Conservation (phyloP, 1,139 yeast genomes). For the Candida pseudocylindracea region DNA sequence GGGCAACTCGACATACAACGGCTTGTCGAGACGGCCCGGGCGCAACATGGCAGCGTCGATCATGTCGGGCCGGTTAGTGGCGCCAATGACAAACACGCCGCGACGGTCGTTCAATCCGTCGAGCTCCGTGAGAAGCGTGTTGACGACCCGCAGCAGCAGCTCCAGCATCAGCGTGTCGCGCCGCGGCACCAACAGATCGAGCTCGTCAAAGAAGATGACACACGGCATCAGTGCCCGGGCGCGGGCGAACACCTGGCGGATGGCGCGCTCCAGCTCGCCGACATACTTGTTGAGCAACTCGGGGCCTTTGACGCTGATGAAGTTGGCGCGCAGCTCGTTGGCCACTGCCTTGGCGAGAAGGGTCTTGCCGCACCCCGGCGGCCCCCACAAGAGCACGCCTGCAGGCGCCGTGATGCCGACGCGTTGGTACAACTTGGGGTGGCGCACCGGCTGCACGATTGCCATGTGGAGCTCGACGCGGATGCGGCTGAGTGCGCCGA, state of each 20-base stretch:
- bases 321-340: constrained; percentile 87
- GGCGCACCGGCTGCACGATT: constrained; percentile 85
- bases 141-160: constrained; percentile 84
- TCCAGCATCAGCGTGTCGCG: constrained; percentile 79
- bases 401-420: constrained; percentile 96
- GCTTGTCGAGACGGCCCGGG: constrained; percentile 91
- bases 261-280: constrained; percentile 91
- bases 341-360: constrained; percentile 93
- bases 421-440: constrained; percentile 72
- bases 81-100: constrained; percentile 90
- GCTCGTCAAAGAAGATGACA: constrained; percentile 85
- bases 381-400: constrained; percentile 97
- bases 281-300: constrained; percentile 86
- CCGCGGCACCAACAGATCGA: constrained; percentile 89
- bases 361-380: constrained; percentile 98
- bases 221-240: constrained; percentile 94
- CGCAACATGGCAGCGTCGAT: constrained; percentile 96
- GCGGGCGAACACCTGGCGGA: constrained; percentile 80
- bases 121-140: constrained; percentile 77
- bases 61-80: constrained; percentile 96
- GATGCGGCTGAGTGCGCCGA: constrained; percentile 67
- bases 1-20: constrained; percentile 80
- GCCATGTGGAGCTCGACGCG: constrained; percentile 92
- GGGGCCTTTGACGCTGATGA: constrained; percentile 89
- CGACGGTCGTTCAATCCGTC: constrained; percentile 87